Base-by-base conservation (phyloP, 75 land plant genomes). In the Cunninghamia lanceolata region DNA sequence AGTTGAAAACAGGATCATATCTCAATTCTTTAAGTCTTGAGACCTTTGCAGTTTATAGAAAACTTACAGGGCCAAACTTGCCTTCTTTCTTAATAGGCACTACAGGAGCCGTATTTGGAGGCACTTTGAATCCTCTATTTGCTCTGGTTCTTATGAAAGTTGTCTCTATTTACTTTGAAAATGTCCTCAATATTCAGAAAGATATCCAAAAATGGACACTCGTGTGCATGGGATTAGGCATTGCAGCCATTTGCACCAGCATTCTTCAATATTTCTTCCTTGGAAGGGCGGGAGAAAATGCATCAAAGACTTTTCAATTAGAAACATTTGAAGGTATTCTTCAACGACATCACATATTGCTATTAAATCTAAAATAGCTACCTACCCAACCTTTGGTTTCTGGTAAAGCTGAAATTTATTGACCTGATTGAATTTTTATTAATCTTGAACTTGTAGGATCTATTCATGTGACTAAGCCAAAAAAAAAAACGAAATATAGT, bases 171-270 rank as follows among this genome's bases (percentile, higher is more conserved):
- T 87, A 83, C 42, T 84, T 56, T 42, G 73, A 86, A 19, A 14
- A 87, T 46, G 70, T 32, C 11, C 2, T 21, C 71, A 14, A 87
- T 30, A 87, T 87, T 71, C 70, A 11, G 68, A 83, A 30, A 28
- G 86, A 83, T 10, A 86, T 87, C 73, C 86, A 46, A 56, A 87
- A 87, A 63, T 87, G 84, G 68, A 34, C 88, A 45, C 15, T 83
- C 28, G 39, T 84, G 9, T 83, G 47, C 71, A 34, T 71, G 34
- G 85, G 86, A 13, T n/a, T 68, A 36, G 86, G 85, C 28, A 13
- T 83, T 25, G 76, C 46, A 16, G 87, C 47, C 25, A 39, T 83
- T 9, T 52, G 36, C 54, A 40, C 35, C 66, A 38, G 84, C 19
- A n/a, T 59, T 35, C 39, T 84, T n/a, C 74, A 83, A 45, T 40